Conservation (phyloP, 768 basidiomycete genomes). For the Terana coerulea region DNA sequence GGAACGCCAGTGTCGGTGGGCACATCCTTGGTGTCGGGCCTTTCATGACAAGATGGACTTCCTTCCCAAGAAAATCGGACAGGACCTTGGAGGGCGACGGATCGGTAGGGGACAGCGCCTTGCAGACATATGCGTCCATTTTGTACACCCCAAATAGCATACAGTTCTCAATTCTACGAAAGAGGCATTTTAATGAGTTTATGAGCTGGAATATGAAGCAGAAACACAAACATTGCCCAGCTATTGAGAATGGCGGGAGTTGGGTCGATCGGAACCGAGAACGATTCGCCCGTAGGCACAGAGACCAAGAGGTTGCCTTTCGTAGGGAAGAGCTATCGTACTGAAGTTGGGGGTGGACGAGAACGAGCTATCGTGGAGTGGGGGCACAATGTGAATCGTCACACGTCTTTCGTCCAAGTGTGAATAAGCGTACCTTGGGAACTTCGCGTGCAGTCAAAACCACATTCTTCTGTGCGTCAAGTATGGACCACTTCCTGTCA, state of each 20-base stretch:
- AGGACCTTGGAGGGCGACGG: constrained; percentile 51
- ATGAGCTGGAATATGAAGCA: neutral
- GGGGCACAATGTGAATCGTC: neutral
- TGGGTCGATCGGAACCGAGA: constrained; percentile 58
- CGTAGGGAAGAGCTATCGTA: constrained; percentile 40
- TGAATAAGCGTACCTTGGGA: constrained; percentile 41
- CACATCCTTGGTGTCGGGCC: constrained; percentile 52
- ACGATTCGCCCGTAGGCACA: constrained; percentile 57
- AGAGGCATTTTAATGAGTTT: neutral
- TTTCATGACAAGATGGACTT: constrained; percentile 65
- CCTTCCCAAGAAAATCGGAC: constrained; percentile 56
- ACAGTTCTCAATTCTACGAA: constrained; percentile 50
- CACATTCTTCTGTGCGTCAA: constrained; percentile 47
- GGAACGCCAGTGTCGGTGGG: constrained; percentile 49
- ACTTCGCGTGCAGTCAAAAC: constrained; percentile 69
- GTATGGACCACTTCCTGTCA: constrained; percentile 69
- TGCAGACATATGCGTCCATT: constrained; percentile 69
- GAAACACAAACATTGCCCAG: constrained; percentile 57
- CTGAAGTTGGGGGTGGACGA: constrained; percentile 56
- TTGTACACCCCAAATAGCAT: constrained; percentile 41
- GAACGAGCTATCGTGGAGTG: constrained; percentile 74
- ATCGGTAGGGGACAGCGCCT: constrained; percentile 32
- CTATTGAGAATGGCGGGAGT: constrained; percentile 39
- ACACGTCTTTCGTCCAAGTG: neutral
- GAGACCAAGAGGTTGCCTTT: constrained; percentile 49